Conservation (phyloP, 164 flowering plant genomes). For the Aristolochia contorta region DNA sequence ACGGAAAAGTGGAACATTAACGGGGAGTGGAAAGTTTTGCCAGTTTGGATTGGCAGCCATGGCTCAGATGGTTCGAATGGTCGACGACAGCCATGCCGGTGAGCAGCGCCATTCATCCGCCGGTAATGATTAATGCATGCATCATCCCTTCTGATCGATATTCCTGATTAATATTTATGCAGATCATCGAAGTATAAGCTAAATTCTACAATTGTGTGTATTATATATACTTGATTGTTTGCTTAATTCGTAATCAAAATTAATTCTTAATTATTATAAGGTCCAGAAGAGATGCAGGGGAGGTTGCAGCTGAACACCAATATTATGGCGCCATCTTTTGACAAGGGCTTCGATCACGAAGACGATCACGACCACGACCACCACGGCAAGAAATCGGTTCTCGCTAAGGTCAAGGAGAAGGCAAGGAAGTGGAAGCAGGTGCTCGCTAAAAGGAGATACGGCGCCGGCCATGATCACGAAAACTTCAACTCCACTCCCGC, state of each 20-base stretch:
- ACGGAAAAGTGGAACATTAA: not conserved
- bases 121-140: not conserved
- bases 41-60: not conserved
- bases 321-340: conserved; percentile 15
- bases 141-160: too few relatives aligned
- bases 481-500: conserved; percentile 26
- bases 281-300: too few relatives aligned
- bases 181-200: too few relatives aligned
- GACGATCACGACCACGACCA: conserved; percentile 24
- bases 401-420: conserved; percentile 59
- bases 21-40: not conserved
- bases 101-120: not conserved
- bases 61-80: conserved; percentile 4
- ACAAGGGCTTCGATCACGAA: conserved; percentile 31
- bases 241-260: not conserved
- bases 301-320: too few relatives aligned
- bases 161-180: too few relatives aligned
- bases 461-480: conserved; percentile 27
- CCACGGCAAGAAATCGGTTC: conserved; percentile 54
- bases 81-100: not conserved
- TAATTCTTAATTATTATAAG: too few relatives aligned
- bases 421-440: conserved; percentile 43
- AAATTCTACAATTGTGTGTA: too few relatives aligned
- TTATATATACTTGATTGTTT: not conserved
- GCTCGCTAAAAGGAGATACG: conserved; percentile 39